Evolutionary conservation across 108 stramenopile species (phyloP).

Genomic region (Aureococcus anophagefferens): DNA sequence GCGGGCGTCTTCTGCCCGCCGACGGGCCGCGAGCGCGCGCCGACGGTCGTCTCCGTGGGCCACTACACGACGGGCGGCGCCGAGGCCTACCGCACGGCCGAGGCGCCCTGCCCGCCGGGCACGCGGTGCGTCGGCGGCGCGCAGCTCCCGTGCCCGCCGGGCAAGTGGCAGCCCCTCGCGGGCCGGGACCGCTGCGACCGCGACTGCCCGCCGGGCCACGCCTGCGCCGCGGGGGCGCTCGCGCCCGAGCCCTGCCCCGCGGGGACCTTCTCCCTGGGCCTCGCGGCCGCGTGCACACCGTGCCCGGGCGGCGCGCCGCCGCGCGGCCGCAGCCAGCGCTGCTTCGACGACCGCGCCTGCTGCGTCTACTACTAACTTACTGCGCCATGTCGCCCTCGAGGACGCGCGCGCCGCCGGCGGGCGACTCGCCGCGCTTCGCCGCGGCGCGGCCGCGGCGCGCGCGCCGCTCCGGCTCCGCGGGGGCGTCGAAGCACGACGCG

Average conservation of each 20-base stretch:
- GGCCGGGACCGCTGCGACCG: background rate
- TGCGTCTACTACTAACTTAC: too few relatives aligned
- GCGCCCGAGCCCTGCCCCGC: conserved; percentile 11
- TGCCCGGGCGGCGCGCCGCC: conserved; percentile 13
- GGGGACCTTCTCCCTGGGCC: conserved; percentile 17
- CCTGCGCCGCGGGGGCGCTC: conserved; percentile 13
- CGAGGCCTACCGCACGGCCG: background rate
- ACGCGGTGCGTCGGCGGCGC: background rate
- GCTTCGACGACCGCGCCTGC: background rate
- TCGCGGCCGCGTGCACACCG: conserved; percentile 10
- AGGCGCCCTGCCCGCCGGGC: background rate
- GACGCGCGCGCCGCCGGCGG: too few relatives aligned
- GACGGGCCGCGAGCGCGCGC: background rate
- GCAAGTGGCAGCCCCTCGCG: background rate
- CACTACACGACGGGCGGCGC: background rate
- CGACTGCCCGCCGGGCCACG: conserved; percentile 20
- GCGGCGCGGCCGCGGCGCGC: too few relatives aligned
- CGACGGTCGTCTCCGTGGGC: background rate
- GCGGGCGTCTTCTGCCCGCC: background rate
- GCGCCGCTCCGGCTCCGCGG: too few relatives aligned
- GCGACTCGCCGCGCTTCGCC: too few relatives aligned
- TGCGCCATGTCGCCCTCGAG: too few relatives aligned
- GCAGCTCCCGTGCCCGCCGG: background rate
- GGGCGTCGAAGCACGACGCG: too few relatives aligned
- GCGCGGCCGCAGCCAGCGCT: background rate